phyloP scores from a whole-genome alignment of 768 basidiomycete genomes.

The Xerocomus spinulosus region DNA sequence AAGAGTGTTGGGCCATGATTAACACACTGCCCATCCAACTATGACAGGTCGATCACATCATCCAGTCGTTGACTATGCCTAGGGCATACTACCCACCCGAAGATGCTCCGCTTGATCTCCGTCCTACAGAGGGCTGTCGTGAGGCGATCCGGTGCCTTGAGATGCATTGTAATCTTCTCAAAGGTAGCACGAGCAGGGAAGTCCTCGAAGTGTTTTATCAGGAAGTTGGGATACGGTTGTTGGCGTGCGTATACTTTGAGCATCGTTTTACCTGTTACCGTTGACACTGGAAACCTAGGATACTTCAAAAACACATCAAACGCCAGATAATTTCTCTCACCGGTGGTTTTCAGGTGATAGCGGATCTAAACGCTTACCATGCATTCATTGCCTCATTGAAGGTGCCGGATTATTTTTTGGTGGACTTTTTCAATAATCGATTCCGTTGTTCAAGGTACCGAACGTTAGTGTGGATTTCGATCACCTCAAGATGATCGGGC shows the following conservation, averaged over 20 bases:
- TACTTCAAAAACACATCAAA: slow-evolving; percentile 95
- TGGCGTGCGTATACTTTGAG: slow-evolving; percentile 50
- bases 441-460: slow-evolving; percentile 45
- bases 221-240: slow-evolving; percentile 89
- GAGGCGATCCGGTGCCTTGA: slow-evolving; percentile 88
- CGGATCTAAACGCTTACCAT: slow-evolving; percentile 93
- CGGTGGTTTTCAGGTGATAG: slow-evolving; percentile 94
- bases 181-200: slow-evolving; percentile 92
- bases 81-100: slow-evolving; percentile 90
- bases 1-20: not conserved
- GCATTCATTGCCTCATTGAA: slow-evolving; percentile 83
- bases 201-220: slow-evolving; percentile 97
- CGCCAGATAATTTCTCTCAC: slow-evolving; percentile 92
- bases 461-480: slow-evolving; percentile 87
- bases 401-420: slow-evolving; percentile 33
- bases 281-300: slow-evolving; percentile 42
- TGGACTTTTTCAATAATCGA: not conserved
- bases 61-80: slow-evolving; percentile 73
- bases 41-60: slow-evolving; percentile 85
- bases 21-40: not conserved
- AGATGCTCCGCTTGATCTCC: slow-evolving; percentile 71
- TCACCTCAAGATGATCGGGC: slow-evolving; percentile 94
- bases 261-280: too few relatives aligned
- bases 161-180: slow-evolving; percentile 85
- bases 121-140: slow-evolving; percentile 81